phyloP scores from a whole-genome alignment of 371 early-diverging fungal genomes.

The Capillidium rhysosporum region DNA sequence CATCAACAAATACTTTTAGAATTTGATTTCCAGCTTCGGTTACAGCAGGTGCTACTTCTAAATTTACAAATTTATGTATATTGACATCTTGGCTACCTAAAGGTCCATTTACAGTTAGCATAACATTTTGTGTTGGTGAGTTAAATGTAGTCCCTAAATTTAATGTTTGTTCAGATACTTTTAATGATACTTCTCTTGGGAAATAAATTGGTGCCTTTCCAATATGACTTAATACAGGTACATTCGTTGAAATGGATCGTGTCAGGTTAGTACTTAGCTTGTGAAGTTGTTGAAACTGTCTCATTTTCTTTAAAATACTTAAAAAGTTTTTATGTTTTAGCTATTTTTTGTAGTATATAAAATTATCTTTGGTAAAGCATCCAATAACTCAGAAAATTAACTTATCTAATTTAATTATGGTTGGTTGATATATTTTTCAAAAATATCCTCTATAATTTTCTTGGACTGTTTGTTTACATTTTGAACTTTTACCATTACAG shows the following conservation, averaged over 20 bases:
- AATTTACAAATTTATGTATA: conserved; percentile 56
- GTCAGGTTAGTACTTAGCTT: conserved; percentile 12
- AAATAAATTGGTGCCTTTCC: conserved; percentile 46
- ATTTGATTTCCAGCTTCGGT: conserved; percentile 23
- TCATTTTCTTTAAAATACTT: too few species aligned
- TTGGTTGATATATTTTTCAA: too few species aligned
- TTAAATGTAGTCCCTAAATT: conserved; percentile 11
- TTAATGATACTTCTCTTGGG: conserved; percentile 37
- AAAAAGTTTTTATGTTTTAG: too few species aligned
- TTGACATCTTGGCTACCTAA: conserved; percentile 50
- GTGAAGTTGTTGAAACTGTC: too few species aligned
- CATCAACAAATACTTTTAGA: conserved; percentile 34
- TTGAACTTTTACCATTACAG: too few species aligned
- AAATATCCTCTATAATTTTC: too few species aligned
- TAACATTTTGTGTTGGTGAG: conserved; percentile 35
- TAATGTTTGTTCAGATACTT: conserved; percentile 12
- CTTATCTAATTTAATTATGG: too few species aligned
- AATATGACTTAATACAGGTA: conserved; percentile 32
- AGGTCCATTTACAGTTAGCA: conserved; percentile 64
- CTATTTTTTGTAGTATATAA: too few species aligned
- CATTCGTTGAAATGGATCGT: conserved; percentile 15
- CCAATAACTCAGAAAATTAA: too few species aligned
- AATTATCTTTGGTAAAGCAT: too few species aligned
- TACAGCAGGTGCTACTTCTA: conserved; percentile 20
- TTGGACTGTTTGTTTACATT: too few species aligned